Evolutionary conservation across 768 basidiomycete species (phyloP), one percentile per base, ranked within the genome.

Genomic region (Auriculariales sp.): DNA sequence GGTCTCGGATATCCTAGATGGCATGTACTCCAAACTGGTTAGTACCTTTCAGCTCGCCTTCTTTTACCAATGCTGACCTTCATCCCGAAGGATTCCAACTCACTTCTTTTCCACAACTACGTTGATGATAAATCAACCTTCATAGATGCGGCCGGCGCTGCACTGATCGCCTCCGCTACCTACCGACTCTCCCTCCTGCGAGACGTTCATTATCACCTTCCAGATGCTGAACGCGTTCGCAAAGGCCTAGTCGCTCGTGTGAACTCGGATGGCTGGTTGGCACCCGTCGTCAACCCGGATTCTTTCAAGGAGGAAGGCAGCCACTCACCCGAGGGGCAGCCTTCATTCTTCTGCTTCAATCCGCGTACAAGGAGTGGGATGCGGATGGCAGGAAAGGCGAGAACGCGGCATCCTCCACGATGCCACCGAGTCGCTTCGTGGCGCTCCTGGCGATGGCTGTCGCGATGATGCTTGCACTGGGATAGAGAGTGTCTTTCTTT

Each of bases 331-430:
- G 90, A 93, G 61, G 79, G 71, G 0, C 72, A 92, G 65, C 83
- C 5, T 93, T 93, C 61, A 75, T 84, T 10, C 61, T 92, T 4
- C 71, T 79, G 58, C 70, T 91, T 64, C 71, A 88, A 51, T 74
- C 84, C 0, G 83, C 83, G 3, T 85, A 79, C 71, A 67, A 71
- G 36, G 88, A 89, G 55, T 90, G 87, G 85, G 70, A 73, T 1
- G 66, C 64, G 0, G 71, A 60, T 27, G 81, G 83, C 0, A 64
- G 72, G 3, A 64, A 67, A 25, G 79, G 80, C 5, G 66, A 62
- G n/a, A 79, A 72, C 31, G 50, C 14, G 15, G 49, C 29, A 17
- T 15, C 39, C 2, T n/a, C 27, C 27, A 19, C n/a, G n/a, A 11
- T 34, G 33, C n/a, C n/a, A n/a, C n/a, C n/a, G n/a, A n/a, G n/a